Conservation (phyloP, 495 filamentous ascomycete genomes). For the Letharia lupina region DNA sequence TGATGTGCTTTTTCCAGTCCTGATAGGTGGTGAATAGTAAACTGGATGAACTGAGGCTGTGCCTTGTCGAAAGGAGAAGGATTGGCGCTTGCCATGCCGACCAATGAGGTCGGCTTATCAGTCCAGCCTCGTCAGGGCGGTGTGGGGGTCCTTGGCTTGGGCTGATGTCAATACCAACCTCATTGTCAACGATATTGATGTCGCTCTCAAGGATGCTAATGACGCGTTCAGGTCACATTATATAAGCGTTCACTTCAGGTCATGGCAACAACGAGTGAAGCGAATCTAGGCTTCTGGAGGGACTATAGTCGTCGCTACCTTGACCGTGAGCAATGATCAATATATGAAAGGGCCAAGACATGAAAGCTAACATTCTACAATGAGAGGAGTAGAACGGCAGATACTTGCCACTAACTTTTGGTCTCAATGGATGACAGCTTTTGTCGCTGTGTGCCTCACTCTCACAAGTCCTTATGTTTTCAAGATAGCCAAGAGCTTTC, state of each 20-base stretch:
- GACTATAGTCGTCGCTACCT: conserved; percentile 3
- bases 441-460: conserved; percentile 8
- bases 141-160: background rate
- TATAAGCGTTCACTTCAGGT: background rate
- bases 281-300: background rate
- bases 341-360: background rate
- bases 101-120: background rate
- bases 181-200: background rate
- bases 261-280: conserved; percentile 1
- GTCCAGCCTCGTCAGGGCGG: background rate
- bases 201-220: background rate
- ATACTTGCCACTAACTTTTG: conserved; percentile 7
- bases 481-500: conserved; percentile 8
- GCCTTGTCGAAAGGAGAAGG: background rate
- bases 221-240: background rate
- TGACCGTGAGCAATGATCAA: background rate
- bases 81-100: background rate
- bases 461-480: conserved; percentile 3
- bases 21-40: background rate
- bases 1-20: background rate
- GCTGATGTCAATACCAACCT: background rate
- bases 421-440: conserved; percentile 6
- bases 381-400: background rate
- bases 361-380: background rate
- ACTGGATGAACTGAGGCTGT: background rate